Conservation (phyloP, 164 flowering plant species). For the Sedum album region DNA sequence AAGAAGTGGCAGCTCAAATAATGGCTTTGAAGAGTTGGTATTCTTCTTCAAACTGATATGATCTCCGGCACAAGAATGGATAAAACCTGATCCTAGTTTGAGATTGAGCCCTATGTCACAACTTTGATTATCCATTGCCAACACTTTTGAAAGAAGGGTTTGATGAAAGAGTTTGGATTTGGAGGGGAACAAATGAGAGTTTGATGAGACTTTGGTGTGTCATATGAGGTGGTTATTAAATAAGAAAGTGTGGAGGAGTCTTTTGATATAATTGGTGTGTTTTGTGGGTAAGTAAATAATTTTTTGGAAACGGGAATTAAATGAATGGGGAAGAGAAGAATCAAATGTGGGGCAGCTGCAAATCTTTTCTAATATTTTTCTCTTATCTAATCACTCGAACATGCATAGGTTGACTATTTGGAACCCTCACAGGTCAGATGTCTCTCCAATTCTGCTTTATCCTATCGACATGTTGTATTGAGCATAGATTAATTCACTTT, state of each 20-base stretch:
- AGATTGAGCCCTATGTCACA: slow-evolving; percentile 5
- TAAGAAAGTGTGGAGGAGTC: background rate
- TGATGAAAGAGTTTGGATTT: background rate
- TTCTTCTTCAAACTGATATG: background rate
- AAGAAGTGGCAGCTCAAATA: background rate
- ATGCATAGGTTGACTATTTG: slow-evolving; percentile 3
- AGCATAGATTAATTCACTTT: background rate
- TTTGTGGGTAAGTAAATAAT: background rate
- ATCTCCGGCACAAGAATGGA: background rate
- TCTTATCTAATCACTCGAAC: background rate
- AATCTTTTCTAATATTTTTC: background rate
- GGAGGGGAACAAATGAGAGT: background rate
- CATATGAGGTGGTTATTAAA: background rate
- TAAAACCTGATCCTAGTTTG: background rate
- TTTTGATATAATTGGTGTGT: background rate
- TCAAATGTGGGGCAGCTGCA: background rate
- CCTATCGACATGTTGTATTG: background rate
- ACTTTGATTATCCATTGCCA: background rate
- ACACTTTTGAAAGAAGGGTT: background rate
- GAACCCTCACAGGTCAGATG: background rate
- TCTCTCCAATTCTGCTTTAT: background rate
- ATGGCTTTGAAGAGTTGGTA: background rate
- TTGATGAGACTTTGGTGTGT: background rate
- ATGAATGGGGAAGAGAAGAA: background rate
- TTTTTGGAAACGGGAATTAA: background rate